phyloP scores from a whole-genome alignment of 441 rosid species.

The Eruca vesicaria region DNA sequence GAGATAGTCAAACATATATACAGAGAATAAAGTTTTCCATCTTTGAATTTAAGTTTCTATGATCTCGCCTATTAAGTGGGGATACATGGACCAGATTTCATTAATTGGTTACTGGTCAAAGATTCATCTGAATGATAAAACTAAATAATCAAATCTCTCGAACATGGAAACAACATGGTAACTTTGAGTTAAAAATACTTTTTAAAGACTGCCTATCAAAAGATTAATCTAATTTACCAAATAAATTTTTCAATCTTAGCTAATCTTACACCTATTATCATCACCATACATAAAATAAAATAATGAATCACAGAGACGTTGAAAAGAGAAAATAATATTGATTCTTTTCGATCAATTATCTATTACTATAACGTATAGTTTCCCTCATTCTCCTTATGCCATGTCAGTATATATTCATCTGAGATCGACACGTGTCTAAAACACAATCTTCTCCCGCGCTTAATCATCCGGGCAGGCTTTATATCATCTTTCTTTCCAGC shows the following conservation, averaged over 20 bases:
- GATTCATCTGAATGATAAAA: slow-evolving; percentile 10
- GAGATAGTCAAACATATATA: not conserved
- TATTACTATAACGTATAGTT: too few species aligned
- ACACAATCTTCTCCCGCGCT: too few species aligned
- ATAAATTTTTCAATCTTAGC: not conserved
- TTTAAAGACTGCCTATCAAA: slow-evolving; percentile 11
- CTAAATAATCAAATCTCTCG: not conserved
- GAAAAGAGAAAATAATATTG: not conserved
- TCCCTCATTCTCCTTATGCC: too few species aligned
- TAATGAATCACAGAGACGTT: not conserved
- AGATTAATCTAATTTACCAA: too few species aligned
- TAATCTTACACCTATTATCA: slow-evolving; percentile 9
- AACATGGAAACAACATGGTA: slow-evolving; percentile 14
- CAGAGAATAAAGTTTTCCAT: not conserved
- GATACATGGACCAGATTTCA: not conserved
- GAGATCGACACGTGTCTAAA: too few species aligned
- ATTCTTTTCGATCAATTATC: not conserved
- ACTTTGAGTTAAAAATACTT: slow-evolving; percentile 20
- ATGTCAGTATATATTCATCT: too few species aligned
- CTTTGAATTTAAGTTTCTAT: not conserved
- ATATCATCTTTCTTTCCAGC: too few species aligned
- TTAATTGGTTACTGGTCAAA: slow-evolving; percentile 17
- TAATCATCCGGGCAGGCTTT: too few species aligned
- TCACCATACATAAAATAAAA: not conserved
- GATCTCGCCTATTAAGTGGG: not conserved